Base-by-base conservation (phyloP, 2,329 filamentous ascomycete genomes). In the Ophiocordyceps camponoti-leonardi region DNA sequence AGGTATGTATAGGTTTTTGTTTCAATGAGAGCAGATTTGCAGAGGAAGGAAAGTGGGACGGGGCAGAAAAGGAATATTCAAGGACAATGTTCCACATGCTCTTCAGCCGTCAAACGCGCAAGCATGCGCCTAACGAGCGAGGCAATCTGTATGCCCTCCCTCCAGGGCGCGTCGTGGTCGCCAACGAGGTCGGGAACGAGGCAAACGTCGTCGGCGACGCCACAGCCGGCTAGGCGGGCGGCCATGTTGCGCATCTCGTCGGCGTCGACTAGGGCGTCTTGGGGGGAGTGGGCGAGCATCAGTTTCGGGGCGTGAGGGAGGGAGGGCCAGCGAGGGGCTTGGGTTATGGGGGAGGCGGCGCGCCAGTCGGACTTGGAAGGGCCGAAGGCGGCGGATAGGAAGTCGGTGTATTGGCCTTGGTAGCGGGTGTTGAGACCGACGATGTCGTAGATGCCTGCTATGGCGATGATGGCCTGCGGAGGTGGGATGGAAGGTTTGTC, bases 391-490 rank as follows among this genome's bases (percentile, higher is more conserved):
- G 64, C 68, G 3, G 59, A 53, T 19, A 81, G 64, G 49, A 86
- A 78, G 4, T 67, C 66, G 6, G 61, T 56, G 56, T 86, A 86
- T 26, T 54, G 57, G 6, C 62, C 64, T 18, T 55, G 57, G 33
- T 71, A 64, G 8, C 69, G 64, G 42, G 64, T 58, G 23, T 68
- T 62, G 19, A 85, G 59, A 0, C 67, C 68, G 8, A 66, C 66
- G 11, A 86, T 59, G 54, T 82, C 74, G 58, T 84, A 85, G 20
- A 86, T 75, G 1, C 82, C 81, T 46, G 73, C 73, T 19, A 83
- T 60, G 31, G 77, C 72, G 5, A 83, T 56, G n/a, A 83, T 60
- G 4, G 69, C 73, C 3, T 62, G 54, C 0, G 77, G 77, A 18
- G 66, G 55, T 6, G 58, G 60, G 4, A 65, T 55, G 10, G 59